These are phyloP conservation scores for Colletotrichum brevisporum DNA, from an alignment of 2,329 filamentous ascomycete genomes.

Conservation along the genomic window DNA sequence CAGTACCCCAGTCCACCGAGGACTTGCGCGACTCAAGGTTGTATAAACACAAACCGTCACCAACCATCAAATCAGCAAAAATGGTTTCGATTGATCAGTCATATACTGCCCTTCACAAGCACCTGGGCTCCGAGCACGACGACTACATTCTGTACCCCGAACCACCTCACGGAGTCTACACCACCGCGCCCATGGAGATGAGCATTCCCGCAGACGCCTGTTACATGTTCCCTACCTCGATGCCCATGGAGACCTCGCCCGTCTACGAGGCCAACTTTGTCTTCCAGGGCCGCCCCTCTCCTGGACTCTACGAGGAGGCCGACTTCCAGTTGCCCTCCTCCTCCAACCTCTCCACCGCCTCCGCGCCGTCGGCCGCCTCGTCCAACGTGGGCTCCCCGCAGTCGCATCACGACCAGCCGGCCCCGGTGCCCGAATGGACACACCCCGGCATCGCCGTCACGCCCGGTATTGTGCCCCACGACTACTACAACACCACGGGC, in stretches of 20 bases:
- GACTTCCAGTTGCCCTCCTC: conserved; percentile 67
- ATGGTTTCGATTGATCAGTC: conserved; percentile 45
- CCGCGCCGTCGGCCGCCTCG: conserved; percentile 74
- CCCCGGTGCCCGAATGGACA: conserved; percentile 72
- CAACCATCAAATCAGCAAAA: conserved; percentile 6
- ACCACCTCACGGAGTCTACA: conserved; percentile 57
- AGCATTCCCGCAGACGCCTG: conserved; percentile 63
- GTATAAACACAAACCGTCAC: conserved; percentile 4
- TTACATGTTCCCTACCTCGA: conserved; percentile 55
- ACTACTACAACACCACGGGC: conserved; percentile 66
- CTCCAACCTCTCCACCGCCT: conserved; percentile 73
- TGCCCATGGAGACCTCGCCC: conserved; percentile 61
- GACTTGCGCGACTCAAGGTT: not conserved
- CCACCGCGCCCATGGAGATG: conserved; percentile 62
- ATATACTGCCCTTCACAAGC: conserved; percentile 47
- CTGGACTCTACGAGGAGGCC: conserved; percentile 65
- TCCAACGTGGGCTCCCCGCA: conserved; percentile 78
- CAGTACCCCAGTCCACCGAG: not conserved
- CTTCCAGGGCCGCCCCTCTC: conserved; percentile 63
- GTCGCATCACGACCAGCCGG: conserved; percentile 71
- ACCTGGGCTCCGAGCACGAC: conserved; percentile 48
- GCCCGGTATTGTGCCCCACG: conserved; percentile 73
- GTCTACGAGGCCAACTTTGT: conserved; percentile 65
- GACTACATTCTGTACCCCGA: conserved; percentile 64
- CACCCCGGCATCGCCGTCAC: conserved; percentile 70